Percentiles rank a stretch among this genome's conserved stretches.
Conservation (phyloP, 306 rosid genomes). For the Ochetophila trinervis region DNA sequence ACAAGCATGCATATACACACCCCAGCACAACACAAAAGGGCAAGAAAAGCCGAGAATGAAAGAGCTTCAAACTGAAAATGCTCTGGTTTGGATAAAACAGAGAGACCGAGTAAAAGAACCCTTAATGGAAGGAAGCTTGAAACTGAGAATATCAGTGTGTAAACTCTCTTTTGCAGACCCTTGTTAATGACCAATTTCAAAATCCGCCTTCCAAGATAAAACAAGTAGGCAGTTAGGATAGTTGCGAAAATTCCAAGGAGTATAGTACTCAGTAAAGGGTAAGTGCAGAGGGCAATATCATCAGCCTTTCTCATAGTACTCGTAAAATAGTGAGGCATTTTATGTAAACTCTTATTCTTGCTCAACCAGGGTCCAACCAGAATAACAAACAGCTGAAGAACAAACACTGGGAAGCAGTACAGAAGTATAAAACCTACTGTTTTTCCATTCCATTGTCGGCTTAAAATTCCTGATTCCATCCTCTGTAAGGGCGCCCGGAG, state of each 20-base stretch:
- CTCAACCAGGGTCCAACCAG: slow-evolving; percentile 60
- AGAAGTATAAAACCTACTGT: slow-evolving; percentile 73
- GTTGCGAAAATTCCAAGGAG: slow-evolving; percentile 76
- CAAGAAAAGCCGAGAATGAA: slow-evolving; percentile 88
- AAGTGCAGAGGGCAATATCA: slow-evolving; percentile 75
- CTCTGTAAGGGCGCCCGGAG: slow-evolving; percentile 86
- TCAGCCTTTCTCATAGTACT: slow-evolving; percentile 34
- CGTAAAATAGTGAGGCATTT: slow-evolving; percentile 64
- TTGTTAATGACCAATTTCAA: slow-evolving; percentile 89
- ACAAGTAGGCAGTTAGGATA: slow-evolving; percentile 76
- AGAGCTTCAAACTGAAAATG: slow-evolving; percentile 71
- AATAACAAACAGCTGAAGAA: slow-evolving; percentile 76
- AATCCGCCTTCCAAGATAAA: slow-evolving; percentile 96
- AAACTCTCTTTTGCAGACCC: slow-evolving; percentile 95
- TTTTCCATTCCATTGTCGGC: slow-evolving; percentile 70
- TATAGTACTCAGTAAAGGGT: slow-evolving; percentile 82
- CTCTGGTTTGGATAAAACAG: slow-evolving; percentile 74
- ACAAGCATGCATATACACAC: slow-evolving; percentile 91
- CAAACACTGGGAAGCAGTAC: slow-evolving; percentile 74
- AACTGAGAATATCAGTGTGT: slow-evolving; percentile 77
- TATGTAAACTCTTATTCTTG: slow-evolving; percentile 36
- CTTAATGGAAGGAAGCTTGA: slow-evolving; percentile 86
- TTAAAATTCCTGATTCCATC: slow-evolving; percentile 75
- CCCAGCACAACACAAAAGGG: slow-evolving; percentile 76
- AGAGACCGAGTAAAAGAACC: slow-evolving; percentile 91